Evolutionary conservation across 1,139 yeast genomes (phyloP).

Genomic region (Hyphopichia burtonii): DNA sequence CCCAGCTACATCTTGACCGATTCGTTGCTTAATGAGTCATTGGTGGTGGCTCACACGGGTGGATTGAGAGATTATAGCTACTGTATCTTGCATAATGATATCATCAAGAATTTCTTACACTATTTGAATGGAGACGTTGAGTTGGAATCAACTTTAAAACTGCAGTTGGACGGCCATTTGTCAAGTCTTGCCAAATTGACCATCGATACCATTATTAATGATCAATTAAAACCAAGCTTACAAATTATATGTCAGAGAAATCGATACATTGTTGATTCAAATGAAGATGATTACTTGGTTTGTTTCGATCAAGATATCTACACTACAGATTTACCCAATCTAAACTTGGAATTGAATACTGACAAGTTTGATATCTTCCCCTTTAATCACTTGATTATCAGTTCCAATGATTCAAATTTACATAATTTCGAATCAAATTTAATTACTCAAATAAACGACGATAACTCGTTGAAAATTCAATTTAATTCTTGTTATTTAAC

Average conservation of each 20-base stretch:
- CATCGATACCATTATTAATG: slow-evolving; percentile 50
- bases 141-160: slow-evolving; percentile 16
- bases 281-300: slow-evolving; percentile 31
- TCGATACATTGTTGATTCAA: slow-evolving; percentile 37
- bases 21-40: slow-evolving; percentile 18
- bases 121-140: slow-evolving; percentile 27
- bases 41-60: slow-evolving; percentile 38
- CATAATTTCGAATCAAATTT: slow-evolving; percentile 33
- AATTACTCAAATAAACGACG: slow-evolving; percentile 27
- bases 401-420: slow-evolving; percentile 41
- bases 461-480: slow-evolving; percentile 21
- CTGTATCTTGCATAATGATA: slow-evolving; percentile 37
- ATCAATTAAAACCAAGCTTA: slow-evolving; percentile 46
- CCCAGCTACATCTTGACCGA: slow-evolving; percentile 38
- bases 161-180: slow-evolving; percentile 24
- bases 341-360: slow-evolving; percentile 13
- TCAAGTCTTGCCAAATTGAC: slow-evolving; percentile 48
- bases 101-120: slow-evolving; percentile 23
- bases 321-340: slow-evolving; percentile 29
- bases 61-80: slow-evolving; percentile 44
- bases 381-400: slow-evolving; percentile 31
- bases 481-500: slow-evolving; percentile 23
- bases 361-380: slow-evolving; percentile 34
- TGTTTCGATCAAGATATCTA: slow-evolving; percentile 33
- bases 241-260: slow-evolving; percentile 47